Percentiles rank a stretch among this genome's conserved stretches.
These are phyloP conservation scores for Bryoerythrophyllum caledonicum DNA, from an alignment of 225 moss, liverwort and hornwort species.

Conservation along the genomic window DNA sequence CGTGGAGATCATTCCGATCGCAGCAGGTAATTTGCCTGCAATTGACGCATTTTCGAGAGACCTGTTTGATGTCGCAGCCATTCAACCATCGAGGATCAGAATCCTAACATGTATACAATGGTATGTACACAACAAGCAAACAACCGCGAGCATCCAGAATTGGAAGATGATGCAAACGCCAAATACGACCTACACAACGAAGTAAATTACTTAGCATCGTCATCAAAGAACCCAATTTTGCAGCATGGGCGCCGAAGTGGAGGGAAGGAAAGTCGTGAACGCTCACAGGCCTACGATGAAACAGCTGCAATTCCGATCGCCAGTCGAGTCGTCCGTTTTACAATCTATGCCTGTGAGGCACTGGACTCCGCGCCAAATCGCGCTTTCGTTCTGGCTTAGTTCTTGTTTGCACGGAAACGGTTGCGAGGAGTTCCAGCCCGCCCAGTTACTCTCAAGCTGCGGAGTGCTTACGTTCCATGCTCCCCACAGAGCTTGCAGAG, in stretches of 20 bases:
- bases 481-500: background rate
- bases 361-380: slow-evolving; percentile 17
- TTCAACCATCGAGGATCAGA: background rate
- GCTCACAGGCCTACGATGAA: slow-evolving; percentile 20
- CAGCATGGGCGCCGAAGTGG: too few relatives aligned
- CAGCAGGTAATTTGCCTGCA: background rate
- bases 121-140: background rate
- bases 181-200: background rate
- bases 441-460: background rate
- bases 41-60: background rate
- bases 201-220: background rate
- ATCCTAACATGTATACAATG: background rate
- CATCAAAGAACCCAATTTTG: background rate
- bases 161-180: background rate
- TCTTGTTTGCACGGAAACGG: background rate
- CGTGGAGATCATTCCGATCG: background rate
- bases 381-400: background rate
- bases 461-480: background rate
- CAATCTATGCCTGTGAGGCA: background rate
- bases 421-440: slow-evolving; percentile 12
- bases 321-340: rapidly evolving
- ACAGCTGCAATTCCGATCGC: background rate
- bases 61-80: slow-evolving; percentile 8
- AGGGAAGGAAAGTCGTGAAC: background rate
- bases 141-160: background rate